Base-by-base conservation (phyloP, 2,329 filamentous ascomycete species). In the Xylaria sp. region DNA sequence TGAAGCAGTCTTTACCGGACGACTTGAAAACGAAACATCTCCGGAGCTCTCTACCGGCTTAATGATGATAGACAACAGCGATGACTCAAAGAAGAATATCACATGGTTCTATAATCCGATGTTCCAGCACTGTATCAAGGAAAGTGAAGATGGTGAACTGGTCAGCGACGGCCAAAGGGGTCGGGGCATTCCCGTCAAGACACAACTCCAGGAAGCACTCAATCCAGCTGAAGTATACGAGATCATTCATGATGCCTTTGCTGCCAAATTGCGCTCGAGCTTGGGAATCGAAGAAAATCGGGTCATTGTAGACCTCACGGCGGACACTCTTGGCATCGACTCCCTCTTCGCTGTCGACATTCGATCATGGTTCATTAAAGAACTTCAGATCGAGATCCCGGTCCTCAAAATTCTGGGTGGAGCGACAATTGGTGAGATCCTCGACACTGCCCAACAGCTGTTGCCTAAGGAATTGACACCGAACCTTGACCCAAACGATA, bases 341-440 rank as follows among this genome's bases (percentile, higher is more conserved):
- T 77, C 77, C 0, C 68, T 80, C 1, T 59, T 78, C 0, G 78
- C 78, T 20, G 76, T 79, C 1, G 41, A 77, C 75, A 81, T 82
- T 3, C 80, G 84, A 0, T 75, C 79, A 2, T 87, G 85, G 85
- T 84, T 86, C 63, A 60, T 81, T 13, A 83, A 83, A 57, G 75
- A 82, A 30, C 58, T 85, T 0, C 65, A 81, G 0, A 73, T 81
- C 0, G 80, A 86, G 50, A 78, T 86, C 0, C 81, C 83, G 0
- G 79, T 86, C 0, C 74, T 86, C 6, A 83, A 83, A 63, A 75
- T 78, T 20, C 55, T 73, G 1, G 59, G 64, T 10, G 69, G 69
- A 9, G 60, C 55, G 13, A 63, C 78, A 0, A 70, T 75, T 0
- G 32, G 59, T 5, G 69, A 65, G n/a, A 58, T 62, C 6, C 65